Conservation (phyloP, 176 grass and related monocot genomes). For the Areca catechu region DNA sequence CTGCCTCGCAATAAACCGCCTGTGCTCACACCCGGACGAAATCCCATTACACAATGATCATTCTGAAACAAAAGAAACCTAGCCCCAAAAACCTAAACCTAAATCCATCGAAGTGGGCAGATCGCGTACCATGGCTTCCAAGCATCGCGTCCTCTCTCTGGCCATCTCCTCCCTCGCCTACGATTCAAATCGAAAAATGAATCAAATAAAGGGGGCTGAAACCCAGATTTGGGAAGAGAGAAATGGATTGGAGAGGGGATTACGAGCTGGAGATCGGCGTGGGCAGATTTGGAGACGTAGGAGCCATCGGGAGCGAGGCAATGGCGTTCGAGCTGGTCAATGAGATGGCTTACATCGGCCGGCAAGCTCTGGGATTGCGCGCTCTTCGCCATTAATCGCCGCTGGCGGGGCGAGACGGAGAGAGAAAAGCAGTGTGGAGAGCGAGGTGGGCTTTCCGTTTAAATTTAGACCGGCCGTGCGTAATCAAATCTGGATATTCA, state of each 20-base stretch:
- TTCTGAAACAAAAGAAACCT: too few relatives aligned
- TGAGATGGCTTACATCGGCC: constrained; percentile 59
- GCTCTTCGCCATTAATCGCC: constrained; percentile 51
- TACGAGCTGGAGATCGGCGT: constrained; percentile 78
- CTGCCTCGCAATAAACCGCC: constrained; percentile 81
- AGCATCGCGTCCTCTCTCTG: constrained; percentile 61
- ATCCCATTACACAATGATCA: too few relatives aligned
- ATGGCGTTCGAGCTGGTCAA: constrained; percentile 83
- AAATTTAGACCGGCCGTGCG: too few relatives aligned
- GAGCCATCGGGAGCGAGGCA: constrained; percentile 90
- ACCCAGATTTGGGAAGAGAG: not conserved
- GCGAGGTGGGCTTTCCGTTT: too few relatives aligned
- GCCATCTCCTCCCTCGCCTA: constrained; percentile 88
- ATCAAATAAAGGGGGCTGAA: not conserved
- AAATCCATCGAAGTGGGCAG: constrained; percentile 3
- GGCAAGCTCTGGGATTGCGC: constrained; percentile 51
- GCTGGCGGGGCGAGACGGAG: not conserved
- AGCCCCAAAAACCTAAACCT: constrained; percentile 13
- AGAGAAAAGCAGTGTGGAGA: not conserved
- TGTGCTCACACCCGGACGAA: constrained; percentile 1
- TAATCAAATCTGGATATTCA: too few relatives aligned
- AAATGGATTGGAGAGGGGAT: not conserved
- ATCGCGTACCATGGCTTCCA: constrained; percentile 77
- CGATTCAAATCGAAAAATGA: not conserved
- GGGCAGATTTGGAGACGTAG: constrained; percentile 65